A percentile compares a stretch with the other conserved stretches of the same genome.
Evolutionary conservation across 495 filamentous ascomycete species (phyloP).

Genomic region (Corynascus novoguineensis): DNA sequence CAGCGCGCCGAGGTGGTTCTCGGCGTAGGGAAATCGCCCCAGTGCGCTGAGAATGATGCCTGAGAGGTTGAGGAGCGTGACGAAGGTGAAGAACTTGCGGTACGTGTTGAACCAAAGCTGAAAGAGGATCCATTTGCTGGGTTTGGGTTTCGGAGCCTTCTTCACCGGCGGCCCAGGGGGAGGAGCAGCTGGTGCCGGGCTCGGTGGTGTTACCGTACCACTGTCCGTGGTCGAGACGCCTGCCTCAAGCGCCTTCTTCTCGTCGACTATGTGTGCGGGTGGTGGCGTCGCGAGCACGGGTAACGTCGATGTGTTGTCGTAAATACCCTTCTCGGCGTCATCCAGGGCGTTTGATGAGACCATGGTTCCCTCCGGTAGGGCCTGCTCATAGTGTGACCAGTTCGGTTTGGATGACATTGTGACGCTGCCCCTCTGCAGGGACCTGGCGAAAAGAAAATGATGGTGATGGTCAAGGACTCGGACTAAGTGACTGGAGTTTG

Average conservation of each 20-base stretch:
- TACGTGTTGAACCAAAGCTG: constrained; percentile 46
- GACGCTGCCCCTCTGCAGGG: not conserved
- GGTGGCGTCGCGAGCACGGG: constrained; percentile 22
- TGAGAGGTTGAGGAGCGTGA: constrained; percentile 34
- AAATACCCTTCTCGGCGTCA: constrained; percentile 40
- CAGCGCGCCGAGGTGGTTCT: constrained; percentile 40
- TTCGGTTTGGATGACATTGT: constrained; percentile 16
- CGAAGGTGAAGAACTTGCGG: constrained; percentile 42
- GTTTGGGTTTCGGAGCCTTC: constrained; percentile 20
- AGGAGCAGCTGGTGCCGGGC: constrained; percentile 6
- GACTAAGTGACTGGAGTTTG: not conserved
- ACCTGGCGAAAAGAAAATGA: not conserved
- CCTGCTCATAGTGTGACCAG: constrained; percentile 18
- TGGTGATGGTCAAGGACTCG: not conserved
- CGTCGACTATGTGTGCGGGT: constrained; percentile 23
- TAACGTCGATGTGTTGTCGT: constrained; percentile 29
- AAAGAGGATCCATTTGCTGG: constrained; percentile 36
- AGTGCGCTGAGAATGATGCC: constrained; percentile 37
- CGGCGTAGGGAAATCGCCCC: constrained; percentile 36
- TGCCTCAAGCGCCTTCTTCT: constrained; percentile 18
- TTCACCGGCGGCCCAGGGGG: constrained; percentile 2
- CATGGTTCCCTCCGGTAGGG: constrained; percentile 2
- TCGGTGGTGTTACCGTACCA: constrained; percentile 27
- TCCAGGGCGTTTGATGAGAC: constrained; percentile 25
- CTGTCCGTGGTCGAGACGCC: constrained; percentile 39